A percentile compares a stretch with the other conserved stretches of the same genome.
Evolutionary conservation across 2,329 filamentous ascomycete species (phyloP).

Genomic region (Colletotrichum ledebouriae): DNA sequence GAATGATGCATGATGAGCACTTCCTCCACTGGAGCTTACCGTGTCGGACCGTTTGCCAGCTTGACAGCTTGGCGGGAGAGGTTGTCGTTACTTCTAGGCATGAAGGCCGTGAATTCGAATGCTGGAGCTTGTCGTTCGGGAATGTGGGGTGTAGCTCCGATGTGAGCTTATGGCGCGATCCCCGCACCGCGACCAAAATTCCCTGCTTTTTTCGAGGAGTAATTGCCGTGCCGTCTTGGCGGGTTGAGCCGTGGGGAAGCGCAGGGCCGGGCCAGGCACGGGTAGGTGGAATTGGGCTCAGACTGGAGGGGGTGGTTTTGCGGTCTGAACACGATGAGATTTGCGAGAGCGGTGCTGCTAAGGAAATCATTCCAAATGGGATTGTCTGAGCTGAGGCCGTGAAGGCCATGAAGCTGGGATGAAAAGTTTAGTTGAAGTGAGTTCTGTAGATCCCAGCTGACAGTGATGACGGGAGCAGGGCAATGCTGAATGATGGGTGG

Average conservation of each 20-base stretch:
- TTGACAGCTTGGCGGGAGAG: constrained; percentile 6
- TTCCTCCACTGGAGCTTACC: not conserved
- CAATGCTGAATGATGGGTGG: not conserved
- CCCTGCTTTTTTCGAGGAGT: constrained; percentile 1
- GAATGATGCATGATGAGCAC: constrained; percentile 3
- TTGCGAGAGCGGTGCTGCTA: constrained; percentile 14
- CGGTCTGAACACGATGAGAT: not conserved
- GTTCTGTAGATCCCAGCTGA: constrained; percentile 9
- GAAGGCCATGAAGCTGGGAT: constrained; percentile 11
- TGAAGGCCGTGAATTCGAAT: constrained; percentile 11
- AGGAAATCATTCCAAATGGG: too few relatives aligned
- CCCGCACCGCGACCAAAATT: constrained; percentile 15
- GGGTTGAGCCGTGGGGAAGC: constrained; percentile 26
- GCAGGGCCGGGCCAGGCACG: not conserved
- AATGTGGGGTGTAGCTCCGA: constrained; percentile 27
- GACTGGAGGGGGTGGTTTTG: not conserved
- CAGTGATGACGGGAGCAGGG: not conserved
- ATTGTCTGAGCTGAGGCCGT: constrained; percentile 2
- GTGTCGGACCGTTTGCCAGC: constrained; percentile 8
- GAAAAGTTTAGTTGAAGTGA: not conserved
- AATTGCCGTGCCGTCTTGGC: constrained; percentile 31
- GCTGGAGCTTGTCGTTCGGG: constrained; percentile 21
- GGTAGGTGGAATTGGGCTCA: not conserved
- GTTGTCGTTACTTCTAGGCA: not conserved
- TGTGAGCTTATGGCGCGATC: constrained; percentile 16